Evolutionary conservation across 169 alveolate species (phyloP), one percentile per base, ranked within the genome.

Genomic region (Eimeria praecox): DNA sequence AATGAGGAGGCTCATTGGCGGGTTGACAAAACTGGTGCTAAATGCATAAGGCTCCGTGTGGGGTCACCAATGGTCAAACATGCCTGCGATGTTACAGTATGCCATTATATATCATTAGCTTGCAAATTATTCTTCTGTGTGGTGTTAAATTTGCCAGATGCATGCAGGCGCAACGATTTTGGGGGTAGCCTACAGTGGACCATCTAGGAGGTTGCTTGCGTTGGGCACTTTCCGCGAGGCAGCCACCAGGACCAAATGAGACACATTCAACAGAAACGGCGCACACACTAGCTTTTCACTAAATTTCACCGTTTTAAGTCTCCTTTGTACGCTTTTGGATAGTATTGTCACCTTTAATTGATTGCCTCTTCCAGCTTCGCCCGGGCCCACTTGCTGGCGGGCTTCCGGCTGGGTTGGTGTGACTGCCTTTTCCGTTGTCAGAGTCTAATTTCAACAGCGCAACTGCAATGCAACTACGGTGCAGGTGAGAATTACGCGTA

Each of bases 61-160:
- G 83, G 83, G 83, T 73, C 83, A 73, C 83, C 83, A 73, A 3
- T 73, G 83, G 83, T 73, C 83, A 73, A 10, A 16, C 83, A 2
- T 33, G 12, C 35, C 1, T 33, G 8, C 33, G 33, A 18, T 38
- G 0, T 35, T 27, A 38, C 52, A 2, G 0, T 16, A 14, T 35
- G 83, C 16, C 54, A 73, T 49, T 38, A 14, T 18, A 73, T 73
- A 22, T 3, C 83, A 38, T 3, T 35, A 38, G 20, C 16, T 35
- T 14, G 46, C n/a, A 20, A 33, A 69, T 3, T 35, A 18, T 69
- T 24, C 27, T 0, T 69, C 46, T 35, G 6, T 3, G 6, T 0
- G 49, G 49, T 33, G 22, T 14, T 35, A 73, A 16, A 35, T 18
- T 38, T 4, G 20, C 52, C 83, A 73, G 10, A 16, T 38, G 83